A percentile compares a stretch with the other conserved stretches of the same genome.
phyloP scores from a whole-genome alignment of 2,329 filamentous ascomycete genomes.

The Phyllosticta capitalensis region DNA sequence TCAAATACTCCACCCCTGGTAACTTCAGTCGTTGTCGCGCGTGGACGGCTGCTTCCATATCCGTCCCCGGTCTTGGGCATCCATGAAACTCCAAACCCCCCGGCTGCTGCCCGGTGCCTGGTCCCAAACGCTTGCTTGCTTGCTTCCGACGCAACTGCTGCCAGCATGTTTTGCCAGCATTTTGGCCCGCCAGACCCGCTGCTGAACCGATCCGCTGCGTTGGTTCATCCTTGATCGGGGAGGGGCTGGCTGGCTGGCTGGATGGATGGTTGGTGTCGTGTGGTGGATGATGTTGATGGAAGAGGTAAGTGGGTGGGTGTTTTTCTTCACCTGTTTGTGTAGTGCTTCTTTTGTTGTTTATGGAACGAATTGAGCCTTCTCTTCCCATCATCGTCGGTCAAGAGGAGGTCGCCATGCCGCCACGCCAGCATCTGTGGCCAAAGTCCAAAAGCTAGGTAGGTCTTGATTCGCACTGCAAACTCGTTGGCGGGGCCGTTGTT shows the following conservation, averaged over 20 bases:
- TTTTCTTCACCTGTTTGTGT: no score
- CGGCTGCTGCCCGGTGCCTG: not conserved
- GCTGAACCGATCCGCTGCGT: not conserved
- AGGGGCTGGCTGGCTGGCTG: not conserved
- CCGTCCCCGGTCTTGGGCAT: not conserved
- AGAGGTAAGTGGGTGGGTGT: no score
- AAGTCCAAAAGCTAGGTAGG: no score
- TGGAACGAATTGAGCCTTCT: no score
- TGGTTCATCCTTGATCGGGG: not conserved
- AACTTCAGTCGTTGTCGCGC: not conserved
- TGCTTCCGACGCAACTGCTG: no score
- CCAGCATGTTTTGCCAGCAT: not conserved
- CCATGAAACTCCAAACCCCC: not conserved
- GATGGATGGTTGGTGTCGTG: not conserved
- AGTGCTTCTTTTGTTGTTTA: no score
- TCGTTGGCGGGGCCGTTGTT: no score
- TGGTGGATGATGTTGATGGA: no score
- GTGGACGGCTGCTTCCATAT: not conserved
- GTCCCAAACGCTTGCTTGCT: not conserved
- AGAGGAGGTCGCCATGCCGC: no score
- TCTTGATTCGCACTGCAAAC: no score
- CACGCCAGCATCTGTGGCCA: no score
- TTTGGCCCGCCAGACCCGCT: not conserved
- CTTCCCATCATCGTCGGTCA: no score
- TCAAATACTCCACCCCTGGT: not conserved